These are phyloP conservation scores for Cylindricascospora bacillispora DNA, from an alignment of 1,139 yeast species.

Conservation along the genomic window DNA sequence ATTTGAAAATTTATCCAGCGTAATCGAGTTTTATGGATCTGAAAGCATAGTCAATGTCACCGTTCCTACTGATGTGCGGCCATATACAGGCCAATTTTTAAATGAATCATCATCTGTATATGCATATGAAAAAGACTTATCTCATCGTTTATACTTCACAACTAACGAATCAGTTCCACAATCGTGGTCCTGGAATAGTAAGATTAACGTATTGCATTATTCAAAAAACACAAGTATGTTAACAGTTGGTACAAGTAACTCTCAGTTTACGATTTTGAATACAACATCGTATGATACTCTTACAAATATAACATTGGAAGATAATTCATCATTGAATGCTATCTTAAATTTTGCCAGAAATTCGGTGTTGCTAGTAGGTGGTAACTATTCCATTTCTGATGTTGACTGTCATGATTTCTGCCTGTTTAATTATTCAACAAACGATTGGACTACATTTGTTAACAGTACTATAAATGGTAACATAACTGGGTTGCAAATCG, in stretches of 20 bases:
- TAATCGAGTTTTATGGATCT: constrained; percentile 8
- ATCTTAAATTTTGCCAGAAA: constrained; percentile 41
- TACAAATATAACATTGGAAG: constrained; percentile 16
- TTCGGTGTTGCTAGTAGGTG: constrained; percentile 56
- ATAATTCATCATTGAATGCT: constrained; percentile 34
- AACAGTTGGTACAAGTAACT: constrained; percentile 11
- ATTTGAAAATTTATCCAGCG: constrained; percentile 4
- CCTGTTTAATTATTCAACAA: constrained; percentile 44
- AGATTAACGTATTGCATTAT: constrained; percentile 10
- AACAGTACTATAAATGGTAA: constrained; percentile 38
- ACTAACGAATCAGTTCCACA: constrained; percentile 5
- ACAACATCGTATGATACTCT: constrained; percentile 11
- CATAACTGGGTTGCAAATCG: constrained; percentile 43
- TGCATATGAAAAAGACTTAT: constrained; percentile 19
- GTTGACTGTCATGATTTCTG: constrained; percentile 54
- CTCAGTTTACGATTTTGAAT: constrained; percentile 11
- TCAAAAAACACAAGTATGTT: constrained; percentile 6
- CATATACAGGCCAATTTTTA: constrained; percentile 17
- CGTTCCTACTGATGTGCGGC: constrained; percentile 4
- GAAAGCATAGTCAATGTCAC: constrained; percentile 6
- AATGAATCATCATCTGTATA: constrained; percentile 17
- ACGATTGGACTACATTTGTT: constrained; percentile 39
- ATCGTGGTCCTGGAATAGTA: constrained; percentile 9
- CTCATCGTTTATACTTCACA: constrained; percentile 30
- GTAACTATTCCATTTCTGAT: constrained; percentile 54